Evolutionary conservation across 768 basidiomycete genomes (phyloP).

Genomic region (Cantharellus cinnabarinus): DNA sequence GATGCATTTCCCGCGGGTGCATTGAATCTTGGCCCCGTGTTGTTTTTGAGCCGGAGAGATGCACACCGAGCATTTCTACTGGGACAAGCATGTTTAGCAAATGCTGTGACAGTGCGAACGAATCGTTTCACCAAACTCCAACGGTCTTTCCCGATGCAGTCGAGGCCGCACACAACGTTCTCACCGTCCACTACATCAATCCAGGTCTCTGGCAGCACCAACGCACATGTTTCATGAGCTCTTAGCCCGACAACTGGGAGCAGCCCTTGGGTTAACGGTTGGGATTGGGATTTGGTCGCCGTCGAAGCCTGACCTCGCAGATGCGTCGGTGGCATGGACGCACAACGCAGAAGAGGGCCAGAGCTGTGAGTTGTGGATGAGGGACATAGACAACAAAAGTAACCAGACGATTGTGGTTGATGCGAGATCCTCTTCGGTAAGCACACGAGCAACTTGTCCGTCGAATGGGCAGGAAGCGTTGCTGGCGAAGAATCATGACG

Average conservation of each 20-base stretch:
- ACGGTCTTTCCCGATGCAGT: conserved; percentile 71
- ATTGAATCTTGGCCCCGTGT: conserved; percentile 38
- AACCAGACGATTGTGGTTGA: no score
- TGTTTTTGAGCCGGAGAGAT: conserved; percentile 22
- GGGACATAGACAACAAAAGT: no score
- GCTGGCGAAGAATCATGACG: no score
- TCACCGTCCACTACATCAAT: conserved; percentile 42
- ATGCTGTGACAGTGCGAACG: not conserved
- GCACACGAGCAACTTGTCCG: no score
- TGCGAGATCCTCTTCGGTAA: no score
- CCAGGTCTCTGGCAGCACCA: conserved; percentile 79
- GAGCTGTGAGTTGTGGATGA: no score
- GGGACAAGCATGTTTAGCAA: not conserved
- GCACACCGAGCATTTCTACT: conserved; percentile 79
- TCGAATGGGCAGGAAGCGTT: no score
- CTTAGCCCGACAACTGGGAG: conserved; percentile 24
- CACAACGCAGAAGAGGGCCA: no score
- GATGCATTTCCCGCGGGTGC: conserved; percentile 83
- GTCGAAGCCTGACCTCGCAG: no score
- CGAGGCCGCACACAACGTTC: conserved; percentile 53
- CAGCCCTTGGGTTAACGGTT: no score
- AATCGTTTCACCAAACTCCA: conserved; percentile 63
- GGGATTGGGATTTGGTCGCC: no score
- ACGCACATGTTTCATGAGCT: conserved; percentile 67
- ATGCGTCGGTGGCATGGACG: no score